phyloP scores from a whole-genome alignment of 192 early-diverging fungal genomes.

The Martensiomyces pterosporus region DNA sequence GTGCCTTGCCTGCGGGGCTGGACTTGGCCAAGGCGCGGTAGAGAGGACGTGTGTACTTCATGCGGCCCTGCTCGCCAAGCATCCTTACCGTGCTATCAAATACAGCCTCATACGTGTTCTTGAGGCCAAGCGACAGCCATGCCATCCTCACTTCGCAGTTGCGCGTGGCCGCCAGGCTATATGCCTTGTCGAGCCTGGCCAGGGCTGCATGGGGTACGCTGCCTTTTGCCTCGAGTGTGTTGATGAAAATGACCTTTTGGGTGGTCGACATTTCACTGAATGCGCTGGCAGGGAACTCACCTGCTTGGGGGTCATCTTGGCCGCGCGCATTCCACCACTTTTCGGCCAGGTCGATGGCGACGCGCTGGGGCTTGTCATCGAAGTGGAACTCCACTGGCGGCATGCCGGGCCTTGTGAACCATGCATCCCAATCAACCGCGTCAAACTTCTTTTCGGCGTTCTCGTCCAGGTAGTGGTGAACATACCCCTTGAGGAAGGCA shows the following conservation, averaged over 20 bases:
- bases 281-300: not conserved
- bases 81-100: conserved; percentile 71
- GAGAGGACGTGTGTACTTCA: conserved; percentile 82
- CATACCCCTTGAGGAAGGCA: conserved; percentile 66
- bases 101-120: conserved; percentile 63
- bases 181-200: conserved; percentile 59
- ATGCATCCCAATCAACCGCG: conserved; percentile 77
- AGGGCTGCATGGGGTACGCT: conserved; percentile 55
- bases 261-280: conserved; percentile 53
- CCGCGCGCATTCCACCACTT: conserved; percentile 60
- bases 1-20: conserved; percentile 54
- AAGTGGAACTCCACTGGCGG: conserved; percentile 74
- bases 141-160: conserved; percentile 77
- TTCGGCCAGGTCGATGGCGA: conserved; percentile 65
- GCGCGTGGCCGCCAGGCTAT: conserved; percentile 55
- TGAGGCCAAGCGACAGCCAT: conserved; percentile 72
- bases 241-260: conserved; percentile 77
- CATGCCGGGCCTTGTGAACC: conserved; percentile 81
- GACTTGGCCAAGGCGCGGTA: conserved; percentile 58
- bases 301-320: conserved; percentile 8
- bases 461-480: conserved; percentile 54
- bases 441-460: conserved; percentile 59
- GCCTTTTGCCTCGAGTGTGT: conserved; percentile 55
- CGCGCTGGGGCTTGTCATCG: conserved; percentile 68
- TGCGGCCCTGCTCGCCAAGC: conserved; percentile 71